Evolutionary conservation across 257 asterid species (phyloP), one percentile per base, ranked within the genome.

Genomic region (Nyctanthes arbortristis): DNA sequence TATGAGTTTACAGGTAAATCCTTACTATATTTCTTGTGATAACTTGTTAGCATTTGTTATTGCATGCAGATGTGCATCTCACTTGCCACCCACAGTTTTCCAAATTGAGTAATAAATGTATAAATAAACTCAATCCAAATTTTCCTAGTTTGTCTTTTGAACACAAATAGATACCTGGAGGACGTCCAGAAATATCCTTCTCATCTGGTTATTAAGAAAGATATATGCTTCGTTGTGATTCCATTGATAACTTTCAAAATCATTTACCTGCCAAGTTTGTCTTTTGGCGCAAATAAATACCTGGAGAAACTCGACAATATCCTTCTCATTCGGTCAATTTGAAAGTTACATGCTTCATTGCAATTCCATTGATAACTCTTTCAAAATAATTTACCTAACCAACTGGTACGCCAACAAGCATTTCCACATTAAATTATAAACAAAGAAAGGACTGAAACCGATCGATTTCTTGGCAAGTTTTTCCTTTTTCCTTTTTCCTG

Each of bases 1-100:
- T 80, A 68, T 87, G 16, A 92, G 87, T 79, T 75, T 92, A 73
- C 96, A 86, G 95, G 97, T 87, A 83, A 73, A 28, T 11, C 40
- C 22, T 20, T 2, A 0, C 5, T 27, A 2, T 62, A 36, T 34
- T 40, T 11, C 71, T 57, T 61, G 47, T 11, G 14, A 10, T 39
- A 13, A 10, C 27, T 34, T 58, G 69, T 59, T 47, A 39, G 13
- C 65, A 60, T 28, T 28, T 1, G n/a, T 54, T 67, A 61, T 29
- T 32, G 57, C 29, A 4, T 13, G 34, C 47, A 40, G 29, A 29
- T 54, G 35, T 56, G 37, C 62, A 16, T 27, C 29, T 73, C 24
- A 24, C 31, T 22, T 52, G 16, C 0, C 31, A 22, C 29, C 16
- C 59, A 22, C 31, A 7, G 30, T 52, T 10, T 52, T 52, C 59